Evolutionary conservation across 2,329 filamentous ascomycete genomes (phyloP).

Genomic region (Hirsutella minnesotensis): DNA sequence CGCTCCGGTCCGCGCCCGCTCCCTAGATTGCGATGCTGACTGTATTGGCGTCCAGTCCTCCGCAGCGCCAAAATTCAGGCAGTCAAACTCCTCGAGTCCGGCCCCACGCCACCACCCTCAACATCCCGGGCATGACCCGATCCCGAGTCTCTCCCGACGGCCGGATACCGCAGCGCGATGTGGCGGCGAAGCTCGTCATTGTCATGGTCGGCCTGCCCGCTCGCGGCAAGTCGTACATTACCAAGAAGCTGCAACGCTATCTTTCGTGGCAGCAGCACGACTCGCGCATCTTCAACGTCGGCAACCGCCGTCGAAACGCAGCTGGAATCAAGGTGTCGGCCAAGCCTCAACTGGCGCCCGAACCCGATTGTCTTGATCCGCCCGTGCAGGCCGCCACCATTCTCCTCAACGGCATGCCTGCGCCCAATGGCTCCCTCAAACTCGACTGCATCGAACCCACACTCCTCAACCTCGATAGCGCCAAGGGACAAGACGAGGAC

Average conservation of each 20-base stretch:
- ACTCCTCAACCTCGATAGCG: slow-evolving; percentile 21
- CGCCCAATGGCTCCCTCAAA: slow-evolving; percentile 17
- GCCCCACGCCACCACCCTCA: slow-evolving; percentile 83
- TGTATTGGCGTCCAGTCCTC: slow-evolving; percentile 36
- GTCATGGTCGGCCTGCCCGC: slow-evolving; percentile 97
- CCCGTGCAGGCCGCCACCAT: slow-evolving; percentile 44
- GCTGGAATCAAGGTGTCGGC: slow-evolving; percentile 42
- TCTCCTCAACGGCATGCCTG: slow-evolving; percentile 40
- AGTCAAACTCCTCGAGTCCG: slow-evolving; percentile 66
- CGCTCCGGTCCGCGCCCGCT: background rate
- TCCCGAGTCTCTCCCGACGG: slow-evolving; percentile 94
- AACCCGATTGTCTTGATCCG: slow-evolving; percentile 27
- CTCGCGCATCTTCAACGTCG: slow-evolving; percentile 93
- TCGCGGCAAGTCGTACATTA: slow-evolving; percentile 95
- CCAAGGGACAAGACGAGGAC: slow-evolving; percentile 15
- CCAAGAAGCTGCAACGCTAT: slow-evolving; percentile 93
- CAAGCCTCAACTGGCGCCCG: slow-evolving; percentile 19
- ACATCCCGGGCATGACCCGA: slow-evolving; percentile 91
- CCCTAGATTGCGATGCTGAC: background rate
- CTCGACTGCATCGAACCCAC: slow-evolving; percentile 25
- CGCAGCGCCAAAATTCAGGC: slow-evolving; percentile 62
- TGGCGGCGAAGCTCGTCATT: slow-evolving; percentile 92
- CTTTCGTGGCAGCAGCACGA: slow-evolving; percentile 96
- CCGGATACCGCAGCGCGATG: slow-evolving; percentile 83
- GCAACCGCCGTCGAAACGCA: slow-evolving; percentile 74